Base-by-base conservation (phyloP, 352 stramenopile species). In the Globisporangium radiosum region DNA sequence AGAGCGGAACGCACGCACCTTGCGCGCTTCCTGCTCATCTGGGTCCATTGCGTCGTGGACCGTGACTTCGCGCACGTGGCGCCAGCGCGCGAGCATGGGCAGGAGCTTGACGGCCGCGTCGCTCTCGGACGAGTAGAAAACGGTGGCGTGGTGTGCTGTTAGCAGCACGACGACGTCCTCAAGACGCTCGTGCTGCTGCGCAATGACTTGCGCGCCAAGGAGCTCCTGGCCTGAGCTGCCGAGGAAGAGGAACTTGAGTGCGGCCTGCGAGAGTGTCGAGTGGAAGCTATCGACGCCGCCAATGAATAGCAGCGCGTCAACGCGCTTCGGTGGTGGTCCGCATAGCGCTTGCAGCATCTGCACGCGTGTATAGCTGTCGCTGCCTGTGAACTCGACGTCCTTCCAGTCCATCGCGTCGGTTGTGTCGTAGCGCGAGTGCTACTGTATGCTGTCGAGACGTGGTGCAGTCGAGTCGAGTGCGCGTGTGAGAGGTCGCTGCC, bases 221-320 rank as follows among this genome's bases (percentile, higher is more conserved):
- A 92, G 65, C 57, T 92, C 83, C 52, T 90, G 83, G 2, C 83
- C 83, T 0, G 78, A 87, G 38, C 54, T 76, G 0, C 81, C 83
- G 0, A 92, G 66, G 39, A 92, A 90, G 11, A 92, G 57, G 61
- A 90, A 90, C 66, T 92, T 90, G 47, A 92, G 61, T 36, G 73
- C 70, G 2, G 80, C 83, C 57, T 89, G 76, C 9, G 73, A 90
- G 14, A 70, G 45, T 37, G 66, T 60, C n/a, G 80, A 88, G 47
- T 89, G 72, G 54, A 75, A 85, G 64, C 78, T 84, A 58, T 92
- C 83, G 14, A 90, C 68, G 6, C 80, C 83, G 10, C 83, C 81
- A 17, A 92, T 69, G 54, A 92, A 65, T 48, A 92, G 59, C 50
- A 92, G 66, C 1, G 61, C 82, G 45, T 90, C 79, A 4, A 84